A percentile compares a stretch with the other conserved stretches of the same genome.
Evolutionary conservation across 176 grass and related monocot species (phyloP).

Genomic region (Zoysia pacifica): DNA sequence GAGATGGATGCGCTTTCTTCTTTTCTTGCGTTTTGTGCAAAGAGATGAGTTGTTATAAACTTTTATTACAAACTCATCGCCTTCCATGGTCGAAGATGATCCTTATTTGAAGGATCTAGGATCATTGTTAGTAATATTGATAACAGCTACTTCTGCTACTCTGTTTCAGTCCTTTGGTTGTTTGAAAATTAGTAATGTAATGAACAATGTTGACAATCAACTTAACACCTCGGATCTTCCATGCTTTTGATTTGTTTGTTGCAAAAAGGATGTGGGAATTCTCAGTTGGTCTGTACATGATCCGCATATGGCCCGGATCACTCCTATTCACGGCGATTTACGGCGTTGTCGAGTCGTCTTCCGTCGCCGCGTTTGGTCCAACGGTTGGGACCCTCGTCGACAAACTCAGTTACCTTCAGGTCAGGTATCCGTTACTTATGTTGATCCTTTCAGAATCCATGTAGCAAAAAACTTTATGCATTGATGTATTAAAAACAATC

Average conservation of each 20-base stretch:
- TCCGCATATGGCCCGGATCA: constrained; percentile 78
- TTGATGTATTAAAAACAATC: no score
- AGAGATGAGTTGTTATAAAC: background rate
- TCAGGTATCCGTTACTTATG: background rate
- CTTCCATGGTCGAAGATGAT: background rate
- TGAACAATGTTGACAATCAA: background rate
- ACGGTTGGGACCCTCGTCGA: constrained; percentile 71
- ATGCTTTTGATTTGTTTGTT: background rate
- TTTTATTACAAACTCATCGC: background rate
- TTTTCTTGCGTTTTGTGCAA: no score
- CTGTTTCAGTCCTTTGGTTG: background rate
- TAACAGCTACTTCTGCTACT: background rate
- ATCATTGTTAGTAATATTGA: background rate
- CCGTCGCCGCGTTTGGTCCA: constrained; percentile 62
- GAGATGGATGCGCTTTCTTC: background rate
- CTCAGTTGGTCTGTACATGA: constrained; percentile 93
- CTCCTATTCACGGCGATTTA: constrained; percentile 85
- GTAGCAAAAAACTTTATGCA: background rate
- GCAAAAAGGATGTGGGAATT: constrained; percentile 94
- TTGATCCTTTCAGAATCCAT: background rate
- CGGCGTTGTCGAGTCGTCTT: constrained; percentile 74
- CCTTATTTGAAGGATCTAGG: background rate
- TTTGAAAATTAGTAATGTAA: background rate
- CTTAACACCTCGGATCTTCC: background rate
- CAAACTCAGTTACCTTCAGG: constrained; percentile 76